Conservation (phyloP, 306 rosid genomes). For the Dalbergia cultrata region DNA sequence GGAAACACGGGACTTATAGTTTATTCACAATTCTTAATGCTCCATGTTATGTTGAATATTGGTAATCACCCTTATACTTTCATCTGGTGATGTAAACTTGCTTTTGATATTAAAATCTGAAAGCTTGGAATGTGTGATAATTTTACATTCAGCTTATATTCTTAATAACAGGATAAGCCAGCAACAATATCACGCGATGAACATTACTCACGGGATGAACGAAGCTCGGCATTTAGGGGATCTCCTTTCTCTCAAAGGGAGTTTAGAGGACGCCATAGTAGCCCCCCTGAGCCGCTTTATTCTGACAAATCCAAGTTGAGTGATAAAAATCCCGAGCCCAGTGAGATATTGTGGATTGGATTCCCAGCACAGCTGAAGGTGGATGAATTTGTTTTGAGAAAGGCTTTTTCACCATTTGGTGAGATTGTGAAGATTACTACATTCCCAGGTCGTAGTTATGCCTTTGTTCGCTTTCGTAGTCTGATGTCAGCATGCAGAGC, state of each 20-base stretch:
- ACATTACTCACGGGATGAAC: constrained; percentile 74
- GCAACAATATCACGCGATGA: constrained; percentile 62
- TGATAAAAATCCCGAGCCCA: constrained; percentile 87
- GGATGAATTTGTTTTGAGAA: constrained; percentile 77
- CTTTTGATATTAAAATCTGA: constrained; percentile 33
- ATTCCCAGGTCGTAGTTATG: constrained; percentile 96
- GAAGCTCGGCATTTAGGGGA: constrained; percentile 61
- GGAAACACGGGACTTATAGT: no score
- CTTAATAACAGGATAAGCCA: constrained; percentile 83
- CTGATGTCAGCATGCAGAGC: constrained; percentile 80
- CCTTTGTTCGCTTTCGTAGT: constrained; percentile 86
- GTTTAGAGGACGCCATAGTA: constrained; percentile 62
- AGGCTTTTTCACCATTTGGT: constrained; percentile 91
- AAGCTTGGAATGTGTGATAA: constrained; percentile 19
- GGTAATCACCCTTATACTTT: neutral
- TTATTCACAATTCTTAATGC: neutral
- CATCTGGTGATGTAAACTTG: constrained; percentile 28
- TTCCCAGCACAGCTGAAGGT: constrained; percentile 89
- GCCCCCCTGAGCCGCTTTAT: constrained; percentile 75
- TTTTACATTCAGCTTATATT: constrained; percentile 52
- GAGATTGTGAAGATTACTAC: constrained; percentile 89
- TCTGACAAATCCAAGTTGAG: constrained; percentile 70
- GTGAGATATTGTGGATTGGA: constrained; percentile 97
- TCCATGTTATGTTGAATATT: constrained; percentile 36
- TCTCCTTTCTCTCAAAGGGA: constrained; percentile 77